phyloP scores from a whole-genome alignment of 176 grass and related monocot species.

The Zizania latifolia region DNA sequence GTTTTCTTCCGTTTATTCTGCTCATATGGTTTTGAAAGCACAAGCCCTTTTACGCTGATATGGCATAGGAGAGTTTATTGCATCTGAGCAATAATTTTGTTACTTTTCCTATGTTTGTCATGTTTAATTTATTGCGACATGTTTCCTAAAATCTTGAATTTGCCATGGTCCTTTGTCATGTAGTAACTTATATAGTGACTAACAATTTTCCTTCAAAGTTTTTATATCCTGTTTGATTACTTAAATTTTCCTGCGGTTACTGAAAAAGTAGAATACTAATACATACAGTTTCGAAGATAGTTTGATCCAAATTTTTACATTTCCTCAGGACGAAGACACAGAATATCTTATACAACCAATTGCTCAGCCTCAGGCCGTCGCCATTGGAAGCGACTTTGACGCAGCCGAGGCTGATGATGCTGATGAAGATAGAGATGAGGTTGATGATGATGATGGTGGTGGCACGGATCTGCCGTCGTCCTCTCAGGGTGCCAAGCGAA shows the following conservation, averaged over 20 bases:
- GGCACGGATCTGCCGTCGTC: slow-evolving; percentile 40
- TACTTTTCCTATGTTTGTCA: not conserved
- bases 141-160: not conserved
- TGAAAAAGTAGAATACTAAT: not conserved
- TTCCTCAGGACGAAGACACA: slow-evolving; percentile 69
- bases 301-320: not conserved
- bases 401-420: slow-evolving; percentile 56
- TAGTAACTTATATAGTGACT: no score
- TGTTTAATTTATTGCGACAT: not conserved
- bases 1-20: not conserved
- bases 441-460: slow-evolving; percentile 8
- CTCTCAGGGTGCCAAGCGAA: slow-evolving; percentile 48
- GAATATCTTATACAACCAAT: slow-evolving; percentile 89
- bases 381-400: slow-evolving; percentile 42
- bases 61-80: not conserved
- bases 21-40: not conserved
- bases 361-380: slow-evolving; percentile 35
- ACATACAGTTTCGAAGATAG: not conserved
- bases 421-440: slow-evolving; percentile 54
- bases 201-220: no score
- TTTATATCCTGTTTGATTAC: not conserved
- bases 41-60: not conserved
- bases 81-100: not conserved
- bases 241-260: not conserved
- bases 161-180: not conserved